Conservation (phyloP, 2,329 filamentous ascomycete genomes). For the Ophiostoma piceae region DNA sequence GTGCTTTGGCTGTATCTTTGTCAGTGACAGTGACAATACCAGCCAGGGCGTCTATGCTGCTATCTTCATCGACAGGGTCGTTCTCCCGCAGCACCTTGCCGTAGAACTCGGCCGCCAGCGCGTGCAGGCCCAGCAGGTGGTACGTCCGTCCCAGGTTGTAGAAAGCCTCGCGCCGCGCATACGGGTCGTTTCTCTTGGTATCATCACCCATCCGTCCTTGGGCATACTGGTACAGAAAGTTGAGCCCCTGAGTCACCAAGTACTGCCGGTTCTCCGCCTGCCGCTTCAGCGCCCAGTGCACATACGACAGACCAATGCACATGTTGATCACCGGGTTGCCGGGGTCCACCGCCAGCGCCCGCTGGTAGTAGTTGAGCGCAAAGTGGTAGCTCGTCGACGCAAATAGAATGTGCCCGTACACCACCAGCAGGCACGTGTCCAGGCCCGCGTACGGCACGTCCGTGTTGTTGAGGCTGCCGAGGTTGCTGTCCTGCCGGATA, state of each 20-base stretch:
- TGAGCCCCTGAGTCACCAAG: conserved; percentile 75
- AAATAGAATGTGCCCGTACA: conserved; percentile 87
- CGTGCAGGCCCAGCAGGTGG: conserved; percentile 66
- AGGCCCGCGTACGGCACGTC: conserved; percentile 49
- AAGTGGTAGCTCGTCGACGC: conserved; percentile 77
- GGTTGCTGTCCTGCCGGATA: conserved; percentile 72
- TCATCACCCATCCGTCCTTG: conserved; percentile 44
- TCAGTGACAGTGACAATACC: neutral
- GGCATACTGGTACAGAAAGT: conserved; percentile 73
- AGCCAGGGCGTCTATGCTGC: neutral
- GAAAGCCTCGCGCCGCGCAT: conserved; percentile 62
- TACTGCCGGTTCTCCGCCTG: conserved; percentile 88
- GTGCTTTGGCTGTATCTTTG: conserved; percentile 5
- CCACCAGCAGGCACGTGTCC: conserved; percentile 75
- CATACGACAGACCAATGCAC: conserved; percentile 74
- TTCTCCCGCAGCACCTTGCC: conserved; percentile 42
- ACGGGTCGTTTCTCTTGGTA: neutral
- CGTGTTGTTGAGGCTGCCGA: conserved; percentile 44
- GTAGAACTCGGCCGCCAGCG: conserved; percentile 71
- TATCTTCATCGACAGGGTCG: conserved; percentile 27
- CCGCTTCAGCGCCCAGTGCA: conserved; percentile 83
- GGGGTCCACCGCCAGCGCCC: conserved; percentile 68
- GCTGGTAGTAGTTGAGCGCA: conserved; percentile 82
- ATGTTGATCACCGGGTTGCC: conserved; percentile 74
- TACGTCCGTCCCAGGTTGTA: conserved; percentile 75